These are phyloP conservation scores for Phytophthora cactorum DNA, from an alignment of 352 stramenopile species.

Conservation along the genomic window DNA sequence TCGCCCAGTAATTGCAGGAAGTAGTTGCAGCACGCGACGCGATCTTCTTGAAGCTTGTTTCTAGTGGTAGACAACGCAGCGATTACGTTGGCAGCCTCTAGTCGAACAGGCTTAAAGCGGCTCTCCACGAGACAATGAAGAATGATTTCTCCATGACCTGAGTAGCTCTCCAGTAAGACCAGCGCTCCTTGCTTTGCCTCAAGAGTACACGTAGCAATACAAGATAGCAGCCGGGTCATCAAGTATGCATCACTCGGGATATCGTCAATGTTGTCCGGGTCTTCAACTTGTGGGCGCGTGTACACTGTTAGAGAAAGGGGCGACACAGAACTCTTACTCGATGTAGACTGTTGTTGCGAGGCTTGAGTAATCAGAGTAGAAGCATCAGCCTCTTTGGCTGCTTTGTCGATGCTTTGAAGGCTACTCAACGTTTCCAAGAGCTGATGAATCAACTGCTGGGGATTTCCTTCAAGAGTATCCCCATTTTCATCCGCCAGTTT, in stretches of 20 bases:
- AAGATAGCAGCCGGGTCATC: conserved; percentile 62
- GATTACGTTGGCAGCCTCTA: conserved; percentile 54
- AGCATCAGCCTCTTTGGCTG: conserved; percentile 8
- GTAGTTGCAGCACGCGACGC: conserved; percentile 49
- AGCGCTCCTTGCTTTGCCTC: conserved; percentile 37
- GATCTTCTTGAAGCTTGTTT: conserved; percentile 55
- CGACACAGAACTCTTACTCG: conserved; percentile 13
- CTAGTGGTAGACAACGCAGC: conserved; percentile 48
- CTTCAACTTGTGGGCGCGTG: conserved; percentile 41
- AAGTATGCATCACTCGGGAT: conserved; percentile 62
- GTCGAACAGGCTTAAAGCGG: conserved; percentile 52
- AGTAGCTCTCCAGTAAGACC: conserved; percentile 45
- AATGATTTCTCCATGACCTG: conserved; percentile 46
- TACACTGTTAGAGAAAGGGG: conserved; percentile 44
- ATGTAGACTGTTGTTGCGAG: conserved; percentile 7
- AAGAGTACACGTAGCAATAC: conserved; percentile 49
- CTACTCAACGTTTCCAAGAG: conserved; percentile 49
- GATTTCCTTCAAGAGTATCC: conserved; percentile 23
- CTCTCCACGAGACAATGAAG: conserved; percentile 55
- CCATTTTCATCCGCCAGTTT: conserved; percentile 42
- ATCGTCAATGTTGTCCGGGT: conserved; percentile 53
- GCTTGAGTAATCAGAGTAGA: neutral
- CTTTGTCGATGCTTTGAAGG: conserved; percentile 37
- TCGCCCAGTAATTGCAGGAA: conserved; percentile 60
- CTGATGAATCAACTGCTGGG: conserved; percentile 45